Percentiles rank a stretch among this genome's conserved stretches.
These are phyloP conservation scores for Saccharomyces mikatae DNA, from an alignment of 805 yeast genomes.

Conservation along the genomic window DNA sequence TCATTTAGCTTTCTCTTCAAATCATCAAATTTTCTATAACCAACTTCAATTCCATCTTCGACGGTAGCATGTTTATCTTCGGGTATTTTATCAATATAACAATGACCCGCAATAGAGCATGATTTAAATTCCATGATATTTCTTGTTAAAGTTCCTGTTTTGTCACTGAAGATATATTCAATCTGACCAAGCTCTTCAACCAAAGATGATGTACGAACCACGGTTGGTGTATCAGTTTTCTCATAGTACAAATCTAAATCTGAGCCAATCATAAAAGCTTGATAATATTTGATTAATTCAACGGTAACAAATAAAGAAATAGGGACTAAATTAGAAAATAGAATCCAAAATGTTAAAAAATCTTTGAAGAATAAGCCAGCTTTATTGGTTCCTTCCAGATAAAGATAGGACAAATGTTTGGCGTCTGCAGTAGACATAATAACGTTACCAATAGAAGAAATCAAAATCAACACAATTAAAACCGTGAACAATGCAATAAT, in stretches of 20 bases:
- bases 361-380: conserved; percentile 75
- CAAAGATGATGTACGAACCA: conserved; percentile 87
- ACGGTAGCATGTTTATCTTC: conserved; percentile 74
- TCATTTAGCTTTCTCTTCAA: conserved; percentile 41
- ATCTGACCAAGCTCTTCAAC: conserved; percentile 98
- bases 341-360: conserved; percentile 88
- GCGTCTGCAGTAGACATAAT: conserved; percentile 52
- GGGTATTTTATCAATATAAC: conserved; percentile 82
- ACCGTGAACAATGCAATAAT: conserved; percentile 81
- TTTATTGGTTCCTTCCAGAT: conserved; percentile 58
- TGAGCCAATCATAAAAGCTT: conserved; percentile 86
- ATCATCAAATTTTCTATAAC: conserved; percentile 64
- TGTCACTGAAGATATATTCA: conserved; percentile 91
- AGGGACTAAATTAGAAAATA: conserved; percentile 95
- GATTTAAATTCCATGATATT: conserved; percentile 95
- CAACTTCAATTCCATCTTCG: conserved; percentile 74
- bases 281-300: conserved; percentile 90
- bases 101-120: conserved; percentile 85
- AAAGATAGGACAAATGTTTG: conserved; percentile 51
- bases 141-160: conserved; percentile 93
- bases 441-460: conserved; percentile 85
- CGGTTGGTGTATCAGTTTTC: conserved; percentile 86
- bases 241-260: conserved; percentile 90
- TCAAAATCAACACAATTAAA: conserved; percentile 62
- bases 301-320: conserved; percentile 94